phyloP scores from a whole-genome alignment of 352 stramenopile genomes.

The Blastocystis sp. region DNA sequence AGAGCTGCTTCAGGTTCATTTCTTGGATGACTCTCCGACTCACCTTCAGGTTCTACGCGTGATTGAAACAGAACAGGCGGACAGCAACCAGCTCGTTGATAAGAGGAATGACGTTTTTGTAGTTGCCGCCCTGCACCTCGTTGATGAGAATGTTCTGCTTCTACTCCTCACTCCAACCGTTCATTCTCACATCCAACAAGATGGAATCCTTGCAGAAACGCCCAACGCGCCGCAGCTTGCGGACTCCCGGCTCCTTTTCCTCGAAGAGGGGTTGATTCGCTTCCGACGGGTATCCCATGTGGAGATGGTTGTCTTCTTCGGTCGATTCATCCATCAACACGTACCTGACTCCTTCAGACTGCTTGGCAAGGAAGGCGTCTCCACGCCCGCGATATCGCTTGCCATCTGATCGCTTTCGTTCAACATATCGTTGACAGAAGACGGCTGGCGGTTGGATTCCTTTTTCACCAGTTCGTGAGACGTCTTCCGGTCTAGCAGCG shows the following conservation, averaged over 20 bases:
- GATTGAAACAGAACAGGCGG: neutral
- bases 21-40: neutral
- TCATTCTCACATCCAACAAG: neutral
- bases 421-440: too few relatives aligned
- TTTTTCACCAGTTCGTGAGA: too few relatives aligned
- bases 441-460: too few relatives aligned
- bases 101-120: neutral
- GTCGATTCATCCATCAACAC: too few relatives aligned
- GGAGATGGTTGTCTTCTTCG: too few relatives aligned
- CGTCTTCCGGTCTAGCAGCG: too few relatives aligned
- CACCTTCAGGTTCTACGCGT: neutral
- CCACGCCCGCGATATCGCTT: too few relatives aligned
- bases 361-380: too few relatives aligned
- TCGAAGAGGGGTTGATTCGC: too few relatives aligned
- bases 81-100: neutral
- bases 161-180: neutral
- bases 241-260: neutral
- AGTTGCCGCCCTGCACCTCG: neutral
- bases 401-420: too few relatives aligned
- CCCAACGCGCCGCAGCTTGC: neutral
- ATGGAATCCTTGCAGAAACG: constrained; percentile 31
- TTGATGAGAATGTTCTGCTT: neutral
- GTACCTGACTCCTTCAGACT: too few relatives aligned
- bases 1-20: neutral
- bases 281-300: too few relatives aligned